Evolutionary conservation across 192 early-diverging fungal species (phyloP).

Genomic region (Kappamyces sp.): DNA sequence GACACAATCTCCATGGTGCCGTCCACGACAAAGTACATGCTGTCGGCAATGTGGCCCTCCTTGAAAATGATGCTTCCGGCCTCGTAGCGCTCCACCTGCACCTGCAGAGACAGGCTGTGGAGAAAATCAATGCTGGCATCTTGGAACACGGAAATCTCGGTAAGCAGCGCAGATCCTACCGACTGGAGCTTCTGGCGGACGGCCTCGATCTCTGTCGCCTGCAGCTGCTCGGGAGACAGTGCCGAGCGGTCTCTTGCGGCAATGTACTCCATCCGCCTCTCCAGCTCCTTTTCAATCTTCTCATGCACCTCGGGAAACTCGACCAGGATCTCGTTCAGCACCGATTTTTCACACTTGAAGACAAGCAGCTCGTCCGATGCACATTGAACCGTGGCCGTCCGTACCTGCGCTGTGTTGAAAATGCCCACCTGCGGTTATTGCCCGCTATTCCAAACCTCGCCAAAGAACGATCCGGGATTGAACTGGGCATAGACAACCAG

Average conservation of each 20-base stretch:
- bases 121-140: slow-evolving; percentile 36
- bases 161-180: slow-evolving; percentile 20
- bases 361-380: slow-evolving; percentile 29
- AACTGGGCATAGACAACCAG: slow-evolving; percentile 39
- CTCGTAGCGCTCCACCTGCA: slow-evolving; percentile 33
- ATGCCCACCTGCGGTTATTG: slow-evolving; percentile 15
- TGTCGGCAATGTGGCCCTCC: slow-evolving; percentile 37
- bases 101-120: slow-evolving; percentile 42
- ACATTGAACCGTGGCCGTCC: slow-evolving; percentile 47
- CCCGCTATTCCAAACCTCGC: slow-evolving; percentile 48
- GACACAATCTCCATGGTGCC: slow-evolving; percentile 46
- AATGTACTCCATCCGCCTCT: slow-evolving; percentile 35
- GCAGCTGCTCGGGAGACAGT: slow-evolving; percentile 21
- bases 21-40: slow-evolving; percentile 52
- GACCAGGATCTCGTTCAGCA: slow-evolving; percentile 36
- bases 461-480: slow-evolving; percentile 45
- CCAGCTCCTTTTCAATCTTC: slow-evolving; percentile 43
- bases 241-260: slow-evolving; percentile 36
- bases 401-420: background rate
- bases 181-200: slow-evolving; percentile 47
- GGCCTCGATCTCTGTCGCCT: slow-evolving; percentile 45
- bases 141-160: slow-evolving; percentile 44
- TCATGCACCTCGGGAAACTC: slow-evolving; percentile 39
- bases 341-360: slow-evolving; percentile 41
- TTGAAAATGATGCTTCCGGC: slow-evolving; percentile 34